Evolutionary conservation across 805 yeast genomes (phyloP).

Genomic region (Dipodascopsis uninucleata): DNA sequence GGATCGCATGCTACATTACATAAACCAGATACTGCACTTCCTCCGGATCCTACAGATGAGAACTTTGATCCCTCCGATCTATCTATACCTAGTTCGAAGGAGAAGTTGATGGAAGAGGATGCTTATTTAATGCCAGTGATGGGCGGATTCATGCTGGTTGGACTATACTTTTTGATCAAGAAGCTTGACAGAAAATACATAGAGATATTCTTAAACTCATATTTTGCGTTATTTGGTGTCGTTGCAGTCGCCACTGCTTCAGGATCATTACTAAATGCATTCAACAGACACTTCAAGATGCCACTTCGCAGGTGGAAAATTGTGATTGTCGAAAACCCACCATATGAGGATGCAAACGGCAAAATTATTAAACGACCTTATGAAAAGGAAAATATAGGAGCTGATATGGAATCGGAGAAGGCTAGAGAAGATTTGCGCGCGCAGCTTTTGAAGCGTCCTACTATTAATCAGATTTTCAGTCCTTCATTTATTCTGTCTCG

Average conservation of each 20-base stretch:
- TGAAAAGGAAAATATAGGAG: constrained; percentile 13
- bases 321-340: constrained; percentile 16
- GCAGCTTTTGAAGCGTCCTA: constrained; percentile 10
- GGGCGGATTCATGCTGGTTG: constrained; percentile 41
- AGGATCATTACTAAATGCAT: constrained; percentile 15
- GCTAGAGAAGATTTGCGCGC: constrained; percentile 8
- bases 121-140: constrained; percentile 46
- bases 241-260: constrained; percentile 37
- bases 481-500: constrained; percentile 12
- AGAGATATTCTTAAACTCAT: constrained; percentile 37
- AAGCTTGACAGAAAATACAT: constrained; percentile 37
- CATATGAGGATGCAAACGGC: constrained; percentile 32
- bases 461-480: constrained; percentile 7
- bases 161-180: constrained; percentile 41
- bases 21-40: constrained; percentile 29
- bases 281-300: constrained; percentile 6
- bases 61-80: constrained; percentile 32
- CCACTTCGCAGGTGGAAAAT: constrained; percentile 16
- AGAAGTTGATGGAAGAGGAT: constrained; percentile 31
- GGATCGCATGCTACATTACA: constrained; percentile 28
- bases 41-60: constrained; percentile 28
- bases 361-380: constrained; percentile 35
- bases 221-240: constrained; percentile 39
- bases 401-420: constrained; percentile 6
- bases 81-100: constrained; percentile 8